Evolutionary conservation across 1,139 yeast species (phyloP).

Genomic region (Candida frijolesensis): DNA sequence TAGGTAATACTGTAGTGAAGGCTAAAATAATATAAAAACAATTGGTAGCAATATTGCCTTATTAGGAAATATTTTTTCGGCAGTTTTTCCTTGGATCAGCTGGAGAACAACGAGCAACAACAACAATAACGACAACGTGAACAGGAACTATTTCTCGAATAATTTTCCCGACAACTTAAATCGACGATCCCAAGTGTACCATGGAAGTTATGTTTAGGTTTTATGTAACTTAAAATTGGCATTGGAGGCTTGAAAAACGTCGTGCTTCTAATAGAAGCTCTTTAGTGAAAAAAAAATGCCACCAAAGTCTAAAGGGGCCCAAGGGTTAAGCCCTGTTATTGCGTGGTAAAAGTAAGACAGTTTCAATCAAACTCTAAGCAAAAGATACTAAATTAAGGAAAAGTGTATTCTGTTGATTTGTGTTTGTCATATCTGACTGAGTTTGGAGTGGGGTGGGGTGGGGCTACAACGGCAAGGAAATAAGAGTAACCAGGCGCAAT

Average conservation of each 20-base stretch:
- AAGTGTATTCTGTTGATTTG: too few relatives aligned
- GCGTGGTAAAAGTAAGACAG: neutral
- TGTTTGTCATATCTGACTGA: neutral
- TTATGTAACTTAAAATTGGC: too few relatives aligned
- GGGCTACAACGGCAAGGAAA: neutral
- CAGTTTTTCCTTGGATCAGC: neutral
- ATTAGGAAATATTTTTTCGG: neutral
- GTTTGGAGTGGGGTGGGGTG: neutral
- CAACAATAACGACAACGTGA: neutral
- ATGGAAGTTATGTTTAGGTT: too few relatives aligned
- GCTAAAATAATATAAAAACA: neutral
- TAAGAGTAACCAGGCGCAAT: neutral
- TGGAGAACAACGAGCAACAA: neutral
- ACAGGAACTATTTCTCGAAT: neutral
- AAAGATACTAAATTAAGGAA: too few relatives aligned
- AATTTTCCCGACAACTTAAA: neutral
- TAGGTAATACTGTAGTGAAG: neutral
- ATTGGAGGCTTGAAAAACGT: too few relatives aligned
- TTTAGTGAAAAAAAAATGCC: too few relatives aligned
- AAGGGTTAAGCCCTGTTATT: too few relatives aligned
- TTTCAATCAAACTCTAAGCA: neutral
- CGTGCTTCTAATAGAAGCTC: too few relatives aligned
- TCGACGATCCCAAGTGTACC: too few relatives aligned
- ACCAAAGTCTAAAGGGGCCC: too few relatives aligned
- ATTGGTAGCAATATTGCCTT: neutral